A percentile compares a stretch with the other conserved stretches of the same genome.
These are phyloP conservation scores for Ramichloridium luteum DNA, from an alignment of 2,329 filamentous ascomycete genomes.

Conservation along the genomic window DNA sequence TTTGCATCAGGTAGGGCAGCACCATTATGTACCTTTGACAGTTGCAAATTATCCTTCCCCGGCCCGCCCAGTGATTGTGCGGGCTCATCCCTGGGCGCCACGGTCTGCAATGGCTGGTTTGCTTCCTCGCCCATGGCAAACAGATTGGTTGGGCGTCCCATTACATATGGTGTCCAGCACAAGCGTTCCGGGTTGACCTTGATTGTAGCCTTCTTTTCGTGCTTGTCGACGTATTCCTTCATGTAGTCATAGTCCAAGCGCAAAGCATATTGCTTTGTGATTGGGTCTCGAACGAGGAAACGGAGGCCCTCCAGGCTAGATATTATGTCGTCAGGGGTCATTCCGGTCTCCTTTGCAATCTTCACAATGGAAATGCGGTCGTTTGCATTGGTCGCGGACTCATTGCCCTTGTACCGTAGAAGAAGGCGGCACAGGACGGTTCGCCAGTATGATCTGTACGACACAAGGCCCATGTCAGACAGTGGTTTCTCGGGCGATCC, in stretches of 20 bases:
- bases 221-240: conserved; percentile 74
- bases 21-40: no score
- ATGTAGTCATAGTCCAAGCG: conserved; percentile 79
- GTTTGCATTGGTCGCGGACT: conserved; percentile 12
- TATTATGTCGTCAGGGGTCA: conserved; percentile 93
- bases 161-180: conserved; percentile 93
- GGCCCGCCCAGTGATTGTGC: no score
- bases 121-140: conserved; percentile 27
- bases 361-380: conserved; percentile 40
- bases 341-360: conserved; percentile 80
- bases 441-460: conserved; percentile 96
- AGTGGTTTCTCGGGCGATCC: conserved; percentile 94
- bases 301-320: conserved; percentile 83
- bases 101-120: conserved; percentile 51
- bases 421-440: conserved; percentile 78
- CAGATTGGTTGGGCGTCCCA: conserved; percentile 52
- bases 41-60: no score
- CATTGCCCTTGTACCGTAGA: conserved; percentile 43
- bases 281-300: conserved; percentile 77
- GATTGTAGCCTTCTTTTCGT: conserved; percentile 80
- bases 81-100: conserved; percentile 74
- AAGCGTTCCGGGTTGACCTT: conserved; percentile 68
- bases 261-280: conserved; percentile 79
- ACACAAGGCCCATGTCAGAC: conserved; percentile 94
- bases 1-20: no score